Conservation (phyloP, 2,329 filamentous ascomycete genomes). For the Ophiostoma piceae region DNA sequence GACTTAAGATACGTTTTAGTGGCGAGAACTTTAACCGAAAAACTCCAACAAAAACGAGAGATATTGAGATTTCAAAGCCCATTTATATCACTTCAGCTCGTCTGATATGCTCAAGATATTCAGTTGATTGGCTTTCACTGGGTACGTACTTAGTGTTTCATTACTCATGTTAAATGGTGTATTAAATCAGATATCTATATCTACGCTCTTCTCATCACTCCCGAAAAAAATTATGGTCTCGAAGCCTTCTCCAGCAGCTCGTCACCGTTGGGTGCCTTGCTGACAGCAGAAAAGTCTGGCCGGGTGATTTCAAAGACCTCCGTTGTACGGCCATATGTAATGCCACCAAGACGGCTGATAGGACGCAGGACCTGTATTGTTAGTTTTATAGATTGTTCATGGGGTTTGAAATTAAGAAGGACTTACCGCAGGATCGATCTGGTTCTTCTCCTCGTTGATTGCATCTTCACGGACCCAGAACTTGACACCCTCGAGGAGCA, state of each 20-base stretch:
- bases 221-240: neutral
- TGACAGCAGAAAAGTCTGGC: slow-evolving; percentile 47
- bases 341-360: slow-evolving; percentile 74
- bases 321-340: slow-evolving; percentile 69
- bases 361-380: slow-evolving; percentile 60
- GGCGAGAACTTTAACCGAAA: too few species aligned
- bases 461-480: slow-evolving; percentile 92
- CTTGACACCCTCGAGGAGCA: slow-evolving; percentile 72
- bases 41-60: too few species aligned
- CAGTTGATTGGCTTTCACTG: neutral
- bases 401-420: neutral
- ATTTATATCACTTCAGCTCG: too few species aligned
- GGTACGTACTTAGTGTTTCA: neutral
- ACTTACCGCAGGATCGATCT: slow-evolving; percentile 65
- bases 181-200: neutral
- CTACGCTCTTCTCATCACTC: neutral
- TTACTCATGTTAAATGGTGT: neutral
- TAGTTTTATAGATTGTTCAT: neutral
- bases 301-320: slow-evolving; percentile 68
- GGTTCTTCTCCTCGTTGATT: slow-evolving; percentile 67
- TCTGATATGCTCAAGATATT: neutral
- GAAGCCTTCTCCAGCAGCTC: slow-evolving; percentile 25
- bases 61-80: too few species aligned
- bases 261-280: slow-evolving; percentile 38
- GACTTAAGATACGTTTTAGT: neutral